These are phyloP conservation scores for Fusarium buxicola DNA, from an alignment of 2,329 filamentous ascomycete genomes.

Conservation along the genomic window DNA sequence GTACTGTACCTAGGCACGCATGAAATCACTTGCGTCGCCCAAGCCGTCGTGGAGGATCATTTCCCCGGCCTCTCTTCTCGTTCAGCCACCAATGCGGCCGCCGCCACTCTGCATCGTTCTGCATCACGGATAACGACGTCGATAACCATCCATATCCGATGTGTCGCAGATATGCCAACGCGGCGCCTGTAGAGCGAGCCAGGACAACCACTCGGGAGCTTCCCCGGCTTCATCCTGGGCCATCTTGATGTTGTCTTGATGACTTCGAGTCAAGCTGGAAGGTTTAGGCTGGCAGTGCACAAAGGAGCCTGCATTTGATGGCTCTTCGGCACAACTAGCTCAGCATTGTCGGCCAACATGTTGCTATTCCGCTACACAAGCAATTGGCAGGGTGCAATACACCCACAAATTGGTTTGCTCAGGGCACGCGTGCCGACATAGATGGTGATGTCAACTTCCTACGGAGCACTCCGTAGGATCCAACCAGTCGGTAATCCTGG, in stretches of 20 bases:
- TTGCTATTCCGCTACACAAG: background rate
- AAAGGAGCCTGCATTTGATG: slow-evolving; percentile 1
- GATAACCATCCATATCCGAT: background rate
- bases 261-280: too few relatives aligned
- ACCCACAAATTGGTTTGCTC: background rate
- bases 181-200: slow-evolving; percentile 13
- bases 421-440: slow-evolving; percentile 15
- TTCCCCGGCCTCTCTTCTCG: slow-evolving; percentile 8
- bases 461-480: too few relatives aligned
- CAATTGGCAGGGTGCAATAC: slow-evolving; percentile 2
- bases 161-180: slow-evolving; percentile 19
- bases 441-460: slow-evolving; percentile 21
- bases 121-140: slow-evolving; percentile 8
- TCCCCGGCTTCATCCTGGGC: slow-evolving; percentile 15
- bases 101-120: background rate
- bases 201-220: slow-evolving; percentile 33
- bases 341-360: background rate
- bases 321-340: slow-evolving; percentile 12
- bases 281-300: too few relatives aligned
- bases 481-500: slow-evolving; percentile 33
- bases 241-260: too few relatives aligned
- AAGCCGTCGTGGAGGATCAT: slow-evolving; percentile 3
- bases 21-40: slow-evolving; percentile 14
- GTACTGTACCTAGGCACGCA: slow-evolving; percentile 19
- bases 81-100: slow-evolving; percentile 26